These are phyloP conservation scores for Cystobasidium tubakii DNA, from an alignment of 768 basidiomycete species.

Conservation along the genomic window DNA sequence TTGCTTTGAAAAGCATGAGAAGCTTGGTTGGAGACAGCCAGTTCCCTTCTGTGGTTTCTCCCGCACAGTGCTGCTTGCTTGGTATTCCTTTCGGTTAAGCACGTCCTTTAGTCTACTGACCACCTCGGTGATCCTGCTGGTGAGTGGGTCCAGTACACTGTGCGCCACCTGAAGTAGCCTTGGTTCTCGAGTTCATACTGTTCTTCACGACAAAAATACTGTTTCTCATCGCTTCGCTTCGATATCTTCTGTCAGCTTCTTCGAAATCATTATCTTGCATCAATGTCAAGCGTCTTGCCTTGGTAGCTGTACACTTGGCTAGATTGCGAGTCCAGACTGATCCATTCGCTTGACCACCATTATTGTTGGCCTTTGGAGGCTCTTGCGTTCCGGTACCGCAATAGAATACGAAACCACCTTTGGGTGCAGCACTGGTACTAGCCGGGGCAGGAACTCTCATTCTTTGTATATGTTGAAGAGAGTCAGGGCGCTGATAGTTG, in stretches of 20 bases:
- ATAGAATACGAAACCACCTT: neutral
- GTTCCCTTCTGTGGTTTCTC: too few species aligned
- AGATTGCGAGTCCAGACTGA: constrained; percentile 1
- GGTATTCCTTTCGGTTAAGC: too few species aligned
- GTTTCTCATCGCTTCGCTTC: neutral
- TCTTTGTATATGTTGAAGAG: neutral
- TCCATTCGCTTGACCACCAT: neutral
- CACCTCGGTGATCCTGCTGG: neutral
- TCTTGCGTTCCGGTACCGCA: constrained; percentile 3
- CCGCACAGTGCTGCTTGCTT: too few species aligned
- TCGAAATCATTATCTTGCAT: neutral
- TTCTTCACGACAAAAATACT: neutral
- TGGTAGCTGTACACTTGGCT: neutral
- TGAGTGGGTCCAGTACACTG: neutral
- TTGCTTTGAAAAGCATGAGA: too few species aligned
- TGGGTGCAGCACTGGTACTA: too few species aligned
- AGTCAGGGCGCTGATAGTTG: neutral
- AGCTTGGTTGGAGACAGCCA: too few species aligned
- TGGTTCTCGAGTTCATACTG: neutral
- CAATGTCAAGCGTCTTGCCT: neutral
- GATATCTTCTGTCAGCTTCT: neutral
- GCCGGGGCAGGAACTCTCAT: neutral
- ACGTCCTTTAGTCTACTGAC: too few species aligned
- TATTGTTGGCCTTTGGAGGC: neutral
- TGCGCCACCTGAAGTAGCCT: neutral